phyloP scores from a whole-genome alignment of 2,329 filamentous ascomycete genomes.

The Penicillium olsonii region DNA sequence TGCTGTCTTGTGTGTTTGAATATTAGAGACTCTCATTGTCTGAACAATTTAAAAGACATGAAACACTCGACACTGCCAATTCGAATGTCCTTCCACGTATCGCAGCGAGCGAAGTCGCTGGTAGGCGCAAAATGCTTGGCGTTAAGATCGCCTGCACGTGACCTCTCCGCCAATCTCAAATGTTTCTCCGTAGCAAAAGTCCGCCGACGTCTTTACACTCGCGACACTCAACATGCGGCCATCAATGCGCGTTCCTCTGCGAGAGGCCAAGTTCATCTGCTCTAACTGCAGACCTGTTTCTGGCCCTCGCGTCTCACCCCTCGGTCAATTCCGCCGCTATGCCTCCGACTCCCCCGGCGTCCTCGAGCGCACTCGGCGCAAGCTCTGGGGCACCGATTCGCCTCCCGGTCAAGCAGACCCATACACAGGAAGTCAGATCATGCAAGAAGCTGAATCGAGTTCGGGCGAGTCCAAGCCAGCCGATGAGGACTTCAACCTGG shows the following conservation, averaged over 20 bases:
- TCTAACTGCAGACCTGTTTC: slow-evolving; percentile 42
- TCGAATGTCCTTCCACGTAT: too few relatives aligned
- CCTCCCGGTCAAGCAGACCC: slow-evolving; percentile 53
- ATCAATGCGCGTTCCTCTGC: slow-evolving; percentile 38
- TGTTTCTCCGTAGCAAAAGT: slow-evolving; percentile 27
- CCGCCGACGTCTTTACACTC: slow-evolving; percentile 8
- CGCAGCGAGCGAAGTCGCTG: too few relatives aligned
- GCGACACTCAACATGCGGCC: slow-evolving; percentile 38
- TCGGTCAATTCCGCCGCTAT: slow-evolving; percentile 38
- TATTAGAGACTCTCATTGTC: too few relatives aligned
- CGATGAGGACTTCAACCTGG: slow-evolving; percentile 1
- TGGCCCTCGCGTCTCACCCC: slow-evolving; percentile 31
- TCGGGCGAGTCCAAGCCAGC: background rate
- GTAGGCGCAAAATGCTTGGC: slow-evolving; percentile 10
- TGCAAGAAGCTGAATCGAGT: background rate
- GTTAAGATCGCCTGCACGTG: slow-evolving; percentile 28
- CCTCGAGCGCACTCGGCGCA: slow-evolving; percentile 49
- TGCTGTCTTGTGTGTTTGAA: too few relatives aligned
- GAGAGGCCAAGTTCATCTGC: slow-evolving; percentile 44
- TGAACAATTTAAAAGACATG: too few relatives aligned
- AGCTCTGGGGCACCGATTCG: slow-evolving; percentile 53
- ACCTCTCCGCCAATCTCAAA: slow-evolving; percentile 15
- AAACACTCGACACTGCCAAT: too few relatives aligned
- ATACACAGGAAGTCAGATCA: slow-evolving; percentile 43
- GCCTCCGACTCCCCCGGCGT: slow-evolving; percentile 38